Evolutionary conservation across 2,329 filamentous ascomycete species (phyloP).

Genomic region (Albophoma yamanashiensis): DNA sequence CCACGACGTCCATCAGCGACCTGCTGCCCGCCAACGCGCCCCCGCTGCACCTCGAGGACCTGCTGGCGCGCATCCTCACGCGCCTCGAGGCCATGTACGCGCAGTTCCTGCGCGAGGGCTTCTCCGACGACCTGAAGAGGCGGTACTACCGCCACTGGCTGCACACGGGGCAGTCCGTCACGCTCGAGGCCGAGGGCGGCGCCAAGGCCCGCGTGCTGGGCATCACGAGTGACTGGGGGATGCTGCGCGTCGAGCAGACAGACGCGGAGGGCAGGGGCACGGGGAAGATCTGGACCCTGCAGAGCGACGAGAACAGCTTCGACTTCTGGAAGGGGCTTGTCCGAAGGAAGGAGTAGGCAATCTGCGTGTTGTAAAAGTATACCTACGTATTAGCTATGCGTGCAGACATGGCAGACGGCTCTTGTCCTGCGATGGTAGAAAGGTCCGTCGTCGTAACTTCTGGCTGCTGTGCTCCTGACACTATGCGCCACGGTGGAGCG

Average conservation of each 20-base stretch:
- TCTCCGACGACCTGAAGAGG: conserved; percentile 60
- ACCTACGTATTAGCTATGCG: neutral
- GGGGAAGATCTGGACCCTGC: conserved; percentile 70
- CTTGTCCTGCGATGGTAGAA: neutral
- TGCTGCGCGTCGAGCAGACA: conserved; percentile 76
- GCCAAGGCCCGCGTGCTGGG: conserved; percentile 68
- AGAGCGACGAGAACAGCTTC: conserved; percentile 97
- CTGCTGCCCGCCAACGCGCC: conserved; percentile 44
- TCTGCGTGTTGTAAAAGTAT: neutral
- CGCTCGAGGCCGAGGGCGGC: conserved; percentile 71
- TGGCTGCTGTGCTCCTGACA: neutral
- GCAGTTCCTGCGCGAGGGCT: conserved; percentile 65
- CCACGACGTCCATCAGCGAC: conserved; percentile 77
- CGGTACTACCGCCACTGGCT: conserved; percentile 80
- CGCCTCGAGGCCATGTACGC: conserved; percentile 68
- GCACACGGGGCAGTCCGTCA: conserved; percentile 62
- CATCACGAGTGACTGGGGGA: conserved; percentile 84
- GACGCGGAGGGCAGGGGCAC: conserved; percentile 61
- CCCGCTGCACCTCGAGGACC: conserved; percentile 62
- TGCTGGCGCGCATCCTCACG: conserved; percentile 72
- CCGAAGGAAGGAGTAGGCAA: conserved; percentile 57
- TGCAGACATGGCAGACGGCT: neutral
- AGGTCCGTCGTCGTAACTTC: neutral
- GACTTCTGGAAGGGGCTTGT: conserved; percentile 90
- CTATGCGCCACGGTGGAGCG: neutral